These are phyloP conservation scores for Malus fusca DNA, from an alignment of 306 rosid genomes.

Conservation along the genomic window DNA sequence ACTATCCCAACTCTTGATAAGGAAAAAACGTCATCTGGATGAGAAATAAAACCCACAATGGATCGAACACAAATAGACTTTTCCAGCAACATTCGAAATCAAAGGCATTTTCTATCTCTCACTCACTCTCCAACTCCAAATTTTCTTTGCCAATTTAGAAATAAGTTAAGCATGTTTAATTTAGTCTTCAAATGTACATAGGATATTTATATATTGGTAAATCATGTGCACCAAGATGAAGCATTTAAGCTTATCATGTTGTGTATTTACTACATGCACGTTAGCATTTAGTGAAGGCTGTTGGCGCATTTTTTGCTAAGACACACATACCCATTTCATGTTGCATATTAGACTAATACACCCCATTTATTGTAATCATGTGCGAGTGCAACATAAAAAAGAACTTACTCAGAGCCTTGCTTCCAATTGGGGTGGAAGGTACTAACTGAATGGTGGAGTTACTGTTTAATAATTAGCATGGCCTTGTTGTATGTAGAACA, in stretches of 20 bases:
- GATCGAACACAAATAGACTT: not conserved
- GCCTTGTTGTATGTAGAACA: not conserved
- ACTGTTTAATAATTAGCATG: not conserved
- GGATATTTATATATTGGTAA: not conserved
- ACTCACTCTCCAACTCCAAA: conserved; percentile 2
- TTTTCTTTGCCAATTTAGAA: conserved; percentile 37
- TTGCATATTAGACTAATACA: conserved; percentile 23
- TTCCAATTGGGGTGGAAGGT: not conserved
- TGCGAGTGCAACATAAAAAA: conserved; percentile 17
- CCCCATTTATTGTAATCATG: conserved; percentile 36
- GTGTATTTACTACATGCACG: conserved; percentile 47
- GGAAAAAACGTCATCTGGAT: too few relatives aligned
- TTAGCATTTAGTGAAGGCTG: conserved; percentile 44
- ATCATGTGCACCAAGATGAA: conserved; percentile 40
- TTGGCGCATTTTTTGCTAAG: conserved; percentile 48
- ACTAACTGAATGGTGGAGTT: not conserved
- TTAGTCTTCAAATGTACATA: conserved; percentile 8
- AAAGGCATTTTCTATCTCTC: conserved; percentile 15
- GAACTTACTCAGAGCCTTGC: not conserved
- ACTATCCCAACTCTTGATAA: not conserved
- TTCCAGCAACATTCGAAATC: conserved; percentile 5
- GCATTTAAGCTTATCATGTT: conserved; percentile 50
- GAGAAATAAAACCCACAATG: not conserved
- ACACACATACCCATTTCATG: conserved; percentile 38
- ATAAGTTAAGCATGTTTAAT: conserved; percentile 7